Conservation (phyloP, 768 basidiomycete species). For the Mrakia hoshinonis region DNA sequence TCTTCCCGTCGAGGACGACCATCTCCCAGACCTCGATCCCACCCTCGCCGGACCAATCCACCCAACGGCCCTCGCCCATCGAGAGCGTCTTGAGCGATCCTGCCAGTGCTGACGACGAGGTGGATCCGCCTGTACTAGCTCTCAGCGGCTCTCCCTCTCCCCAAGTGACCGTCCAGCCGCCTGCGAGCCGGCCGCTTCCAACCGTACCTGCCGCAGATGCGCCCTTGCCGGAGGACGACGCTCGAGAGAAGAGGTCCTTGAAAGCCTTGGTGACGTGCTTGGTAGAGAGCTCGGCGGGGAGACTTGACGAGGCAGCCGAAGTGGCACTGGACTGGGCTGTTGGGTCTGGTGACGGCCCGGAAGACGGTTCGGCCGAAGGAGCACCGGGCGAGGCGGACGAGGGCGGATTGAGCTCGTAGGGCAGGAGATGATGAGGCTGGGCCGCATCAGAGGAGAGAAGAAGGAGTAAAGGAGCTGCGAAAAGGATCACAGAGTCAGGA, state of each 20-base stretch:
- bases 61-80: not conserved
- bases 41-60: not conserved
- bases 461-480: not conserved
- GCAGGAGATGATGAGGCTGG: not conserved
- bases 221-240: not conserved
- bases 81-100: not conserved
- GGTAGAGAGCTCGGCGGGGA: not conserved
- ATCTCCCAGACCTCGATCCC: not conserved
- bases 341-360: not conserved
- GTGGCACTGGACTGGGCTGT: not conserved
- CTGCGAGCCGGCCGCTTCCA: not conserved
- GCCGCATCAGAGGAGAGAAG: not conserved
- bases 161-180: not conserved
- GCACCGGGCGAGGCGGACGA: not conserved
- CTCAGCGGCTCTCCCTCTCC: not conserved
- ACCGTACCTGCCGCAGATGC: not conserved
- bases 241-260: not conserved
- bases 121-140: no score
- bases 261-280: not conserved
- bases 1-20: not conserved
- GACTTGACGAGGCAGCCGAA: not conserved
- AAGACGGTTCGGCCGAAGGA: no score
- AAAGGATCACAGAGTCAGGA: no score
- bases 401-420: not conserved
- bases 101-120: not conserved